These are phyloP conservation scores for Zea luxurians DNA, from an alignment of 176 grass and related monocot species.

Conservation along the genomic window DNA sequence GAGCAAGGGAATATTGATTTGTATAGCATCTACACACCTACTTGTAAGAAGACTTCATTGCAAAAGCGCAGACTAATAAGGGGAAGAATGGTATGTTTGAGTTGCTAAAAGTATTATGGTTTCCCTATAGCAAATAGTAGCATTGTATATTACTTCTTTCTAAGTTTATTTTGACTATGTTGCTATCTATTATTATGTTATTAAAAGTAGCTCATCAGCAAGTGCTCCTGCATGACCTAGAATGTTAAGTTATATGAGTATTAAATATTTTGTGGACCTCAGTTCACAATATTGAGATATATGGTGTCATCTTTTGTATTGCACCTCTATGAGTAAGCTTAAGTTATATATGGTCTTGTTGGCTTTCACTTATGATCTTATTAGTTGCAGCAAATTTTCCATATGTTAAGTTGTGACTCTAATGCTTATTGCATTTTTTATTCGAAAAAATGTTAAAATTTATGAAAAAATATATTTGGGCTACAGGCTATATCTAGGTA, in stretches of 20 bases:
- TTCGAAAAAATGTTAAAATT: no score
- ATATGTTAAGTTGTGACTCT: no score
- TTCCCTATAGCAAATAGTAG: background rate
- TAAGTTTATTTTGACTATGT: background rate
- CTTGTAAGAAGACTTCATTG: constrained; percentile 51
- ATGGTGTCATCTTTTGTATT: no score
- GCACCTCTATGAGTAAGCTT: no score
- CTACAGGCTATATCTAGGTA: no score
- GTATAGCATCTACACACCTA: constrained; percentile 84
- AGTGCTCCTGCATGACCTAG: background rate
- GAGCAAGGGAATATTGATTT: constrained; percentile 77
- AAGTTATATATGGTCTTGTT: no score
- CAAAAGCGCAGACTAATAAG: constrained; percentile 42
- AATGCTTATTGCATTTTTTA: no score
- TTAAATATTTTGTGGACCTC: background rate
- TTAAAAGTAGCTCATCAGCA: background rate
- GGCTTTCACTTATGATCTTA: no score
- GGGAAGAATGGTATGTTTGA: constrained; percentile 38
- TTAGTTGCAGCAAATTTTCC: no score
- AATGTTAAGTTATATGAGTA: background rate
- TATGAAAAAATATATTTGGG: no score
- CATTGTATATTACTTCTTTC: background rate
- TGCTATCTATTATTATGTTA: background rate
- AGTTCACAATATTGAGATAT: no score
- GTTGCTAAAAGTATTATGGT: background rate